Evolutionary conservation across 2,329 filamentous ascomycete species (phyloP).

Genomic region (Rhynchosporium graminicola): DNA sequence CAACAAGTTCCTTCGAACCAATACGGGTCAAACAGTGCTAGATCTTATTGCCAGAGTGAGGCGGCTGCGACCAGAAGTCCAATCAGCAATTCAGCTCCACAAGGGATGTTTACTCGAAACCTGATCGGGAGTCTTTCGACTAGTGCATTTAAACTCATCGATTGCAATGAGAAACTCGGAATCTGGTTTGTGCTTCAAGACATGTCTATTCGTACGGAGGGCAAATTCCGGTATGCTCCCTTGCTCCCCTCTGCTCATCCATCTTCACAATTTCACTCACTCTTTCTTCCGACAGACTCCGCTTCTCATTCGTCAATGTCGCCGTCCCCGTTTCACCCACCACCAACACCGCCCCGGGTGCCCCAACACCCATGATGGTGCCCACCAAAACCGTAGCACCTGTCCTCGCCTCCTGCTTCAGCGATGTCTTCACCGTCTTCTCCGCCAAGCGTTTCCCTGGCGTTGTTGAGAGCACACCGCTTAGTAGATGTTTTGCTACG

Average conservation of each 20-base stretch:
- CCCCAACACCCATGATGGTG: conserved; percentile 40
- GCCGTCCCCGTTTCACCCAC: conserved; percentile 48
- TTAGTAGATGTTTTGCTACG: conserved; percentile 89
- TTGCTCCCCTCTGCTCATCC: not conserved
- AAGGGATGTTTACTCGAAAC: conserved; percentile 91
- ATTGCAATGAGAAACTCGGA: conserved; percentile 77
- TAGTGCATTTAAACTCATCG: conserved; percentile 81
- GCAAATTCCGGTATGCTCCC: conserved; percentile 73
- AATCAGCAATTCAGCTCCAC: conserved; percentile 48
- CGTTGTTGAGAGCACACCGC: conserved; percentile 86
- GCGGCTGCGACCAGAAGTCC: conserved; percentile 29
- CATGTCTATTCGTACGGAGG: conserved; percentile 90
- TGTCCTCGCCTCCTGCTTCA: conserved; percentile 83
- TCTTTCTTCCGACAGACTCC: conserved; percentile 47
- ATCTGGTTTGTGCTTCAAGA: conserved; percentile 98
- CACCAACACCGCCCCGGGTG: conserved; percentile 39
- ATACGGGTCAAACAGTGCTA: conserved; percentile 16
- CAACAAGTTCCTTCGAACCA: conserved; percentile 25
- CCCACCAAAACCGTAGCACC: conserved; percentile 77
- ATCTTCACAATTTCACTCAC: not conserved
- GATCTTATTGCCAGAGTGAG: conserved; percentile 29
- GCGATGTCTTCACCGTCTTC: conserved; percentile 87
- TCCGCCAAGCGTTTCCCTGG: conserved; percentile 98
- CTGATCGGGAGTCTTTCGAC: conserved; percentile 89
- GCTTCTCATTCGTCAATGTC: conserved; percentile 82